Conservation (phyloP, 2,329 filamentous ascomycete genomes). For the Epichloe aotearoae region DNA sequence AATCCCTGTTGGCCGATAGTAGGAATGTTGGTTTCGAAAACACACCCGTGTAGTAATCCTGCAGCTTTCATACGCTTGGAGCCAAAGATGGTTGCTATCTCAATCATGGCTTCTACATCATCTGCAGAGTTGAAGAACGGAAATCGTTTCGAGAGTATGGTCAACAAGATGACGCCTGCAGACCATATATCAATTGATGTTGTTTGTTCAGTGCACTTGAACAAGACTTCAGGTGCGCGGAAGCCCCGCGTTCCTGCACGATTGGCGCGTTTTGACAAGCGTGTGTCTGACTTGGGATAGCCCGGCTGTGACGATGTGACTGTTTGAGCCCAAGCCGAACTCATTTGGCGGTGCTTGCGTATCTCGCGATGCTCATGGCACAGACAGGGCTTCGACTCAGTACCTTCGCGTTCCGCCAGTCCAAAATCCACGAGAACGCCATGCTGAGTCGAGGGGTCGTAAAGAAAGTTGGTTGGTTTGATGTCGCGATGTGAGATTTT, state of each 20-base stretch:
- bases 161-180: conserved; percentile 92
- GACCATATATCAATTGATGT: conserved; percentile 96
- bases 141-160: conserved; percentile 80
- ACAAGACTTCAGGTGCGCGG: conserved; percentile 86
- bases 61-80: conserved; percentile 69
- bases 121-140: conserved; percentile 99
- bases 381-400: conserved; percentile 67
- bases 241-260: conserved; percentile 91
- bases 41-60: conserved; percentile 73
- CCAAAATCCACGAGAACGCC: conserved; percentile 98
- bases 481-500: conserved; percentile 89
- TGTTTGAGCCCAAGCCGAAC: conserved; percentile 43
- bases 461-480: conserved; percentile 95
- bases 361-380: conserved; percentile 55
- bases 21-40: conserved; percentile 86
- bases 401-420: conserved; percentile 74
- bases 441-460: conserved; percentile 65
- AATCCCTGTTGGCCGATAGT: conserved; percentile 80
- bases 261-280: conserved; percentile 81
- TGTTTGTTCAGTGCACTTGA: conserved; percentile 93
- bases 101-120: conserved; percentile 93
- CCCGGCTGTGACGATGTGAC: conserved; percentile 42
- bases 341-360: conserved; percentile 46
- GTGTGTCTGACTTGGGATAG: conserved; percentile 81
- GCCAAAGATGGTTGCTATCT: conserved; percentile 93